Conservation (phyloP, 179 eudicot genomes). For the Beta macrorhiza region DNA sequence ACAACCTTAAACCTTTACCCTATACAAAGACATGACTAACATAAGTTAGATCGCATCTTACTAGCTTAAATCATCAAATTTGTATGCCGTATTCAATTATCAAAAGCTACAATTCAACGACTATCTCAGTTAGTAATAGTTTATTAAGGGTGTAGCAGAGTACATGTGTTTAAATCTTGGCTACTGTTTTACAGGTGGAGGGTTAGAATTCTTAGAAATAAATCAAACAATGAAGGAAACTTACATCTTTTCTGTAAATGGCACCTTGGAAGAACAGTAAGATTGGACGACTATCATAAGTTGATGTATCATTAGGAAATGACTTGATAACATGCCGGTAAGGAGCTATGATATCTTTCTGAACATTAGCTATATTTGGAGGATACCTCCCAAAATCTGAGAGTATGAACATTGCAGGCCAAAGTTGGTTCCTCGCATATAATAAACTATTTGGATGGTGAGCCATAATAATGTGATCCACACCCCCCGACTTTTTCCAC, state of each 20-base stretch:
- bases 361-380: constrained; percentile 67
- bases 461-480: constrained; percentile 77
- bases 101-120: too few relatives aligned
- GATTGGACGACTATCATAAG: constrained; percentile 65
- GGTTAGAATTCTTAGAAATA: neutral
- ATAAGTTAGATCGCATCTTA: too few relatives aligned
- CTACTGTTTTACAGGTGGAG: neutral
- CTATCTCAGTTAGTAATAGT: too few relatives aligned
- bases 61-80: too few relatives aligned
- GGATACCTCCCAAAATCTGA: constrained; percentile 97
- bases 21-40: too few relatives aligned
- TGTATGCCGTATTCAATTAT: too few relatives aligned
- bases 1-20: too few relatives aligned
- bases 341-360: constrained; percentile 89
- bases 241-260: constrained; percentile 83
- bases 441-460: constrained; percentile 89
- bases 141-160: too few relatives aligned
- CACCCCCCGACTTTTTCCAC: constrained; percentile 86
- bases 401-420: constrained; percentile 80
- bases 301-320: constrained; percentile 59
- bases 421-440: constrained; percentile 67
- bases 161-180: too few relatives aligned
- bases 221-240: constrained; percentile 27
- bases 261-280: constrained; percentile 90
- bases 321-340: constrained; percentile 65